Evolutionary conservation across 2,329 filamentous ascomycete genomes (phyloP), one percentile per base, ranked within the genome.

Genomic region (Venturia oleaginea): DNA sequence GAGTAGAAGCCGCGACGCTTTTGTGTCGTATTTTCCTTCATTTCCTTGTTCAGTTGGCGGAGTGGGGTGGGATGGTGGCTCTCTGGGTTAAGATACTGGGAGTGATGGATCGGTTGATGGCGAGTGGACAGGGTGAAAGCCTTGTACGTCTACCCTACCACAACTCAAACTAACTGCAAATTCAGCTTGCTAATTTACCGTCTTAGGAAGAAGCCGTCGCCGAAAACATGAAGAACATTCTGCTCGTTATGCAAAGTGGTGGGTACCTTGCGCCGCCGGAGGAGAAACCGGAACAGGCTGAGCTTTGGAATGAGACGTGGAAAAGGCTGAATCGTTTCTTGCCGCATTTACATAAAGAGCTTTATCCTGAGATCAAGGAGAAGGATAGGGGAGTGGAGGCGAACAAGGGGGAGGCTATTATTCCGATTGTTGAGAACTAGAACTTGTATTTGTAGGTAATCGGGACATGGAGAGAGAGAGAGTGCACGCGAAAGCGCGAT

Each of bases 11-110:
- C 1, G 91, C 93, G 0, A 96, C 91, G 11, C 80, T 99, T 61
- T 82, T 99, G 17, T 96, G 91, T 80, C 97, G 95, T 75, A 93
- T 97, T 2, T 99, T 97, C 77, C 76, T 99, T 66, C 92, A 96
- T 74, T 97, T 97, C 74, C 81, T 97, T 3, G 90, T 93, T 2
- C 80, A 93, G 43, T 81, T 97, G 34, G 89, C 88, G 4, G 87
- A 91, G 69, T 92, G 91, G 84, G 89, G 92, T 27, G 91, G 91
- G 24, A 91, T 97, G 86, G 79, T 96, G 46, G 90, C 94, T 72
- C 81, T 97, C 13, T 99, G 94, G 94, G 78, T 94, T 57, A 88
- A 88, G 74, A 96, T 97, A 64, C 84, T 97, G 68, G 91, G 92
- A 69, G 90, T 97, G 63, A 92, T 99, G 85, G 94, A 99, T 74